phyloP scores from a whole-genome alignment of 306 rosid genomes.

The Casuarina cunninghamiana region DNA sequence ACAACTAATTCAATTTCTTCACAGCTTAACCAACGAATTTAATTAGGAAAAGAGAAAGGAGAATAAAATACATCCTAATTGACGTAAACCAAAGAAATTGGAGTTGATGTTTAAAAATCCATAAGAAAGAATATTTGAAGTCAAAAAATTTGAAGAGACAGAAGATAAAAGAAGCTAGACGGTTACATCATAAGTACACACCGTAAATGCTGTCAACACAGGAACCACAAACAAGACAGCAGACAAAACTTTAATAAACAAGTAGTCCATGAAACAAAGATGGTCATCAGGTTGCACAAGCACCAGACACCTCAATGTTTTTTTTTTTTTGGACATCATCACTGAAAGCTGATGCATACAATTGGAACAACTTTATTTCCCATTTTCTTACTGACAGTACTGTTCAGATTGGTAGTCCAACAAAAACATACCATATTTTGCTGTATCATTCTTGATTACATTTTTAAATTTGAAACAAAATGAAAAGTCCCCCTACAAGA shows the following conservation, averaged over 20 bases:
- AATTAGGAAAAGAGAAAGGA: not conserved
- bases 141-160: not conserved
- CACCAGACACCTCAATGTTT: not conserved
- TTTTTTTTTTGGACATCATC: not conserved
- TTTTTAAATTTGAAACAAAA: not conserved
- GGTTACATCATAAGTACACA: not conserved
- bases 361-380: not conserved
- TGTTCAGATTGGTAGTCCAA: not conserved
- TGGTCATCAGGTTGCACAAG: not conserved
- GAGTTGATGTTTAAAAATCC: not conserved
- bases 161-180: not conserved
- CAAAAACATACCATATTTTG: not conserved
- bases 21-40: conserved; percentile 5
- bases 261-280: not conserved
- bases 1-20: conserved; percentile 2
- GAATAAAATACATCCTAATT: conserved; percentile 9
- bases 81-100: not conserved
- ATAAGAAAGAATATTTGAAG: not conserved
- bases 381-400: not conserved
- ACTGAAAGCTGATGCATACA: not conserved
- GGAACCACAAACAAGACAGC: not conserved
- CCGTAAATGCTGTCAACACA: not conserved
- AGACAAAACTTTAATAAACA: not conserved
- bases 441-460: not conserved
- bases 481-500: not conserved